These are phyloP conservation scores for Coprinellus aureogranulatus DNA, from an alignment of 768 basidiomycete genomes.

Conservation along the genomic window DNA sequence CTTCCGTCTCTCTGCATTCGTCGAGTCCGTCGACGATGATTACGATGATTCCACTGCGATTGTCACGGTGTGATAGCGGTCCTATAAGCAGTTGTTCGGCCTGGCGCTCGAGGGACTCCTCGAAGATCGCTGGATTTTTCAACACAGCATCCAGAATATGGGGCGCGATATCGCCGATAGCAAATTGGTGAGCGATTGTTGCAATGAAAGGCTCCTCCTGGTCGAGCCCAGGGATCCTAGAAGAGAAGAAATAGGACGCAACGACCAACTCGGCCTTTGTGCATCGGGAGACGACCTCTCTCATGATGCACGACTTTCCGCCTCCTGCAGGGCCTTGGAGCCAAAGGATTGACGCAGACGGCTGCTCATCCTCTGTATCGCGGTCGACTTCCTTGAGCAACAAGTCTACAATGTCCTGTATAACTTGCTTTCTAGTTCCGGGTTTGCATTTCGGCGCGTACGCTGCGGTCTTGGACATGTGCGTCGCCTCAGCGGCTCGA, in stretches of 20 bases:
- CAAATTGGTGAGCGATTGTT: conserved; percentile 2
- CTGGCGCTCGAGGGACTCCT: neutral
- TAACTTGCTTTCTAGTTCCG: conserved; percentile 7
- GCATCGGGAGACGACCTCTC: neutral
- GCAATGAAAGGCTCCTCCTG: conserved; percentile 1
- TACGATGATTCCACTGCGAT: too few species aligned
- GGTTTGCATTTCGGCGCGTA: conserved; percentile 10
- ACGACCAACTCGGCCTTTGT: neutral
- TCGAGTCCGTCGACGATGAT: conserved; percentile 14
- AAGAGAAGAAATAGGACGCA: conserved; percentile 6
- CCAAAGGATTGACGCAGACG: neutral
- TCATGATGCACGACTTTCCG: conserved; percentile 7
- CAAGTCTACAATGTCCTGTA: conserved; percentile 7
- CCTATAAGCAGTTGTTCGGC: neutral
- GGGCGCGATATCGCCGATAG: neutral
- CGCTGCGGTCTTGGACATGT: conserved; percentile 5
- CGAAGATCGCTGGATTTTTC: neutral
- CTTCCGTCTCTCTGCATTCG: conserved; percentile 6
- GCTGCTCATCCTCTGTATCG: too few species aligned
- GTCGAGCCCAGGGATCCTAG: neutral
- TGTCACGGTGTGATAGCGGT: neutral
- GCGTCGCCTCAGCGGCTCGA: conserved; percentile 6
- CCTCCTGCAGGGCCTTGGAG: conserved; percentile 6
- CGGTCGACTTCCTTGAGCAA: too few species aligned
- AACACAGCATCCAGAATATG: neutral